Evolutionary conservation across 495 filamentous ascomycete genomes (phyloP).

Genomic region (Penicillium longicatenatum): DNA sequence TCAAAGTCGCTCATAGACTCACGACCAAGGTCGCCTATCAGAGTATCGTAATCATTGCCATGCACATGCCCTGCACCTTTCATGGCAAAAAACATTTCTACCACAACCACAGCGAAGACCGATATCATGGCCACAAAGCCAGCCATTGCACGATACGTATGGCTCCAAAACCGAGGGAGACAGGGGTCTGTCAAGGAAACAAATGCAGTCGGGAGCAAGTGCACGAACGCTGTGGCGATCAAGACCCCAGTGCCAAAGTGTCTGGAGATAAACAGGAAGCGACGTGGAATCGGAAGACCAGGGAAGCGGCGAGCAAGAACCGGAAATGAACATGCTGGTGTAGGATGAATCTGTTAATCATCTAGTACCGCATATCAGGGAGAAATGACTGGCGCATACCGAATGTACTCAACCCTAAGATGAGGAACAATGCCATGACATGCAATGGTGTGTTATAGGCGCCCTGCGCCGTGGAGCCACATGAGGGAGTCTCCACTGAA

Average conservation of each 20-base stretch:
- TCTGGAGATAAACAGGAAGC: constrained; percentile 71
- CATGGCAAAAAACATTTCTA: constrained; percentile 76
- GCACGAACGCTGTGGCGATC: constrained; percentile 88
- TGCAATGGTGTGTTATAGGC: constrained; percentile 69
- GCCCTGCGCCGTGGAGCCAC: constrained; percentile 61
- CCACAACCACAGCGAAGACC: constrained; percentile 69
- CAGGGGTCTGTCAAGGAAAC: constrained; percentile 78
- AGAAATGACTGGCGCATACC: constrained; percentile 47
- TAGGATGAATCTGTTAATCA: constrained; percentile 11
- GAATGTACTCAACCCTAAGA: constrained; percentile 69
- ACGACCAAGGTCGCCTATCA: constrained; percentile 37
- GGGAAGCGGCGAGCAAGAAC: constrained; percentile 56
- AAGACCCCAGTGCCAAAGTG: constrained; percentile 88
- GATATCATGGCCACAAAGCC: constrained; percentile 78
- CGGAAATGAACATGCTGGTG: constrained; percentile 54
- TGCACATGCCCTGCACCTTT: constrained; percentile 55
- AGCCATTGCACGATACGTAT: constrained; percentile 72
- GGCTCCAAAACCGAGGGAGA: constrained; percentile 72
- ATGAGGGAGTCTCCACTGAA: constrained; percentile 41
- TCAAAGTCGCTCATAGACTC: constrained; percentile 24
- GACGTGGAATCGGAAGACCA: constrained; percentile 47
- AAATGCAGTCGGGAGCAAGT: constrained; percentile 81
- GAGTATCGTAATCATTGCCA: constrained; percentile 47
- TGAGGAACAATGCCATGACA: constrained; percentile 76
- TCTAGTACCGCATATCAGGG: neutral